Base-by-base conservation (phyloP, 768 basidiomycete species). In the Lentinula boryana region DNA sequence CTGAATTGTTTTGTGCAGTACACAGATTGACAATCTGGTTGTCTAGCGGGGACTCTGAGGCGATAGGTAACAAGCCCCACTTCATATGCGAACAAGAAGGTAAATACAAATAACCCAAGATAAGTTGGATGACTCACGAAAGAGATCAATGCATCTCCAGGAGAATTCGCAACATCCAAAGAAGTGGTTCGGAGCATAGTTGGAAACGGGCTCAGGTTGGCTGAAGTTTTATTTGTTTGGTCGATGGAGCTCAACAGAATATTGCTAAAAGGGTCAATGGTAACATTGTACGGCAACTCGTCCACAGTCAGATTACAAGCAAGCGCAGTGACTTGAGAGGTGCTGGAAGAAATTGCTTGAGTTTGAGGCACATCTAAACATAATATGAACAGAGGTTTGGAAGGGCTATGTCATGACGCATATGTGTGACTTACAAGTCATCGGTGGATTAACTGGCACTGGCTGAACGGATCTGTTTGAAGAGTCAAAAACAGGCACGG, bases 241-340 rank as follows among this genome's bases (percentile, higher is more conserved):
- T 41, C 41, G 23, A 18, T 21, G 53, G 15, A n/a, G 12, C 35
- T 16, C 4, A 46, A 23, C 4, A 50, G 32, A 49, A 48, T 5
- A 27, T 46, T 59, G 13, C 48, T 59, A 15, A 9, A 5, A 10
- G 43, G 43, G 21, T 49, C 33, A 35, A 59, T 59, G 21, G 21
- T 18, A 35, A n/a, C 58, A 27, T 59, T 48, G 18, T 36, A 13
- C 15, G 44, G 31, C 12, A 23, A 36, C 5, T 5, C n/a, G 0
- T 54, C 53, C 32, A 59, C 35, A 40, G 58, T 59, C 12, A 59
- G 8, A 35, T 59, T 59, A 36, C 58, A 59, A 16, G 44, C 58
- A 5, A 59, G 33, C 13, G 48, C 58, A 15, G 33, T 32, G 3
- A 59, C 13, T 27, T 57, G 27, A 32, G 40, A 46, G 10, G 56